These are phyloP conservation scores for Boechera divaricarpa DNA, from an alignment of 345 rosid species.

Conservation along the genomic window DNA sequence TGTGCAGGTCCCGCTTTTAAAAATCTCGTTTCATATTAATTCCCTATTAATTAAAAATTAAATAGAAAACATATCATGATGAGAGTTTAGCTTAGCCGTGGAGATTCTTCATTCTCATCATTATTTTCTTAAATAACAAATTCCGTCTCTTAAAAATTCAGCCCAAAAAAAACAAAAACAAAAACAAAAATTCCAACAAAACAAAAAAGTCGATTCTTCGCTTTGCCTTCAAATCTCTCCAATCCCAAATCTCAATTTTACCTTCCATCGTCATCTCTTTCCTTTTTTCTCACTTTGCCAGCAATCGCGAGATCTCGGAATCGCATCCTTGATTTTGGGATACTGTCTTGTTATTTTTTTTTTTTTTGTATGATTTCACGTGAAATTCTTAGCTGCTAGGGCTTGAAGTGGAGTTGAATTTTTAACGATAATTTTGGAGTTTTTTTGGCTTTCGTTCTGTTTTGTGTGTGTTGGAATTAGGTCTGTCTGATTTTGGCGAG, in stretches of 20 bases:
- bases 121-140: neutral
- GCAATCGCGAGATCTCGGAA: slow-evolving; percentile 40
- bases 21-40: neutral
- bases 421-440: slow-evolving; percentile 16
- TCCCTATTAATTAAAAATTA: neutral
- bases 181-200: neutral
- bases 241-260: slow-evolving; percentile 24
- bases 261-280: slow-evolving; percentile 37
- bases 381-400: slow-evolving; percentile 31
- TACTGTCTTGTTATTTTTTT: slow-evolving; percentile 8
- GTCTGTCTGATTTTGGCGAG: slow-evolving; percentile 2
- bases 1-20: slow-evolving; percentile 36
- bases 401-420: slow-evolving; percentile 10
- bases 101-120: slow-evolving; percentile 38
- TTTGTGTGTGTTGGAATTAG: slow-evolving; percentile 15
- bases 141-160: neutral
- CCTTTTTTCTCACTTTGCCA: neutral
- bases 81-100: neutral
- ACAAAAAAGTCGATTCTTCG: slow-evolving; percentile 36
- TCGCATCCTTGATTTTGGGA: slow-evolving; percentile 37
- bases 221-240: slow-evolving; percentile 43
- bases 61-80: slow-evolving; percentile 9
- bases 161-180: neutral
- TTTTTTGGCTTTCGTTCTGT: neutral
- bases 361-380: slow-evolving; percentile 15